These are phyloP conservation scores for Hypoxylon perforatum DNA, from an alignment of 495 filamentous ascomycete species.

Conservation along the genomic window DNA sequence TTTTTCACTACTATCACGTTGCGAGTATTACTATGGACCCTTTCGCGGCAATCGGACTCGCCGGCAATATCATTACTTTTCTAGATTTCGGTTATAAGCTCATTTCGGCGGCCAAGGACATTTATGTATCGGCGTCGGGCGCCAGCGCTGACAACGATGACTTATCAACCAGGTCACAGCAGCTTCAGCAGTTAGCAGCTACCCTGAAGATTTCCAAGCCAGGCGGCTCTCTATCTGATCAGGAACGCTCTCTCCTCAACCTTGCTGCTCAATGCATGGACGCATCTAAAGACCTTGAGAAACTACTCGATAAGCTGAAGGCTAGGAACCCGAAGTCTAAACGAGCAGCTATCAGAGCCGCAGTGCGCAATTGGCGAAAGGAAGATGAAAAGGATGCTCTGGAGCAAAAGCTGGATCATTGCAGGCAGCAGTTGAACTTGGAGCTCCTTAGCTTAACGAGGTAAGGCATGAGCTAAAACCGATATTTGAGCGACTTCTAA, in stretches of 20 bases:
- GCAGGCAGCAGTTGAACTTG: slow-evolving; percentile 33
- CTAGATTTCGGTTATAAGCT: slow-evolving; percentile 52
- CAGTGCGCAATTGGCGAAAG: slow-evolving; percentile 27
- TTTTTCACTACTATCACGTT: background rate
- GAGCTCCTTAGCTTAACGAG: slow-evolving; percentile 27
- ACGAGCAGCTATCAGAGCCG: slow-evolving; percentile 25
- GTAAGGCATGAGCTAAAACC: slow-evolving; percentile 15
- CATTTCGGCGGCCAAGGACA: slow-evolving; percentile 36
- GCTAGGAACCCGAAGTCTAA: slow-evolving; percentile 40
- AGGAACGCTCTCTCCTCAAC: slow-evolving; percentile 41
- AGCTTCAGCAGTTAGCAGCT: slow-evolving; percentile 23
- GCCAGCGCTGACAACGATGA: slow-evolving; percentile 37
- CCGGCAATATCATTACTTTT: slow-evolving; percentile 50
- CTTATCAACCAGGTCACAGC: slow-evolving; percentile 23
- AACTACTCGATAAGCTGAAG: slow-evolving; percentile 39
- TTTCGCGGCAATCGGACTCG: slow-evolving; percentile 52
- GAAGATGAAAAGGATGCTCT: slow-evolving; percentile 36
- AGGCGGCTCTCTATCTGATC: slow-evolving; percentile 7
- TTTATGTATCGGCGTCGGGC: slow-evolving; percentile 45
- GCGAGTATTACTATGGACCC: slow-evolving; percentile 52
- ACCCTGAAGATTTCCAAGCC: slow-evolving; percentile 6
- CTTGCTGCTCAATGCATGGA: slow-evolving; percentile 35
- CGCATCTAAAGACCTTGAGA: slow-evolving; percentile 30
- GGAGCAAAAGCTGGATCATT: slow-evolving; percentile 36
- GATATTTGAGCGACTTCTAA: background rate